A percentile compares a stretch with the other conserved stretches of the same genome.
These are phyloP conservation scores for Byssochlamys sp. DNA, from an alignment of 2,329 filamentous ascomycete genomes.

Conservation along the genomic window DNA sequence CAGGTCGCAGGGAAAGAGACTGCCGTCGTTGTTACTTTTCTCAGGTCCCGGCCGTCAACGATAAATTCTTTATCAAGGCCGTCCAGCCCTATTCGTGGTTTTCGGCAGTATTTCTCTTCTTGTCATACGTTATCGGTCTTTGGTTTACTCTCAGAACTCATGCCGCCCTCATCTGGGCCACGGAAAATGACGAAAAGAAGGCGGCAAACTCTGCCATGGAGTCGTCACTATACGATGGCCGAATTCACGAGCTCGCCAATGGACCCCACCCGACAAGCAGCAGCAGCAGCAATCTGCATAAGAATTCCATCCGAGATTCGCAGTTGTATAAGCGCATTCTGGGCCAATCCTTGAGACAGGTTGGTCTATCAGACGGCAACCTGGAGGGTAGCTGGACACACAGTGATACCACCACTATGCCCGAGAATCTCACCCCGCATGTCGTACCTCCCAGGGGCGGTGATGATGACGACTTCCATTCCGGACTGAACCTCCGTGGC, in stretches of 20 bases:
- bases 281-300: slow-evolving; percentile 36
- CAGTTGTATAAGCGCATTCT: slow-evolving; percentile 88
- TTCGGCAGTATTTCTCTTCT: slow-evolving; percentile 71
- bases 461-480: slow-evolving; percentile 30
- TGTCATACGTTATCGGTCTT: slow-evolving; percentile 86
- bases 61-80: slow-evolving; percentile 80
- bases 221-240: slow-evolving; percentile 24
- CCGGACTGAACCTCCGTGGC: slow-evolving; percentile 42
- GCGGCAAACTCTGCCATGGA: slow-evolving; percentile 27
- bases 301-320: slow-evolving; percentile 70
- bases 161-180: slow-evolving; percentile 93
- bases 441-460: slow-evolving; percentile 63
- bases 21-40: slow-evolving; percentile 92
- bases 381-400: slow-evolving; percentile 27
- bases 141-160: slow-evolving; percentile 94
- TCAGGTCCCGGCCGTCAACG: slow-evolving; percentile 71
- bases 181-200: slow-evolving; percentile 68
- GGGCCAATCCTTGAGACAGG: slow-evolving; percentile 77
- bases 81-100: slow-evolving; percentile 91
- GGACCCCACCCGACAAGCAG: slow-evolving; percentile 21
- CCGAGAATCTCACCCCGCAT: slow-evolving; percentile 47
- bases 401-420: slow-evolving; percentile 12
- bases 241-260: slow-evolving; percentile 21
- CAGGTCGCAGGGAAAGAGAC: slow-evolving; percentile 45
- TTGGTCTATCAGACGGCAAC: slow-evolving; percentile 53